phyloP scores from a whole-genome alignment of 176 grass and related monocot species.

The Oryza longistaminata region DNA sequence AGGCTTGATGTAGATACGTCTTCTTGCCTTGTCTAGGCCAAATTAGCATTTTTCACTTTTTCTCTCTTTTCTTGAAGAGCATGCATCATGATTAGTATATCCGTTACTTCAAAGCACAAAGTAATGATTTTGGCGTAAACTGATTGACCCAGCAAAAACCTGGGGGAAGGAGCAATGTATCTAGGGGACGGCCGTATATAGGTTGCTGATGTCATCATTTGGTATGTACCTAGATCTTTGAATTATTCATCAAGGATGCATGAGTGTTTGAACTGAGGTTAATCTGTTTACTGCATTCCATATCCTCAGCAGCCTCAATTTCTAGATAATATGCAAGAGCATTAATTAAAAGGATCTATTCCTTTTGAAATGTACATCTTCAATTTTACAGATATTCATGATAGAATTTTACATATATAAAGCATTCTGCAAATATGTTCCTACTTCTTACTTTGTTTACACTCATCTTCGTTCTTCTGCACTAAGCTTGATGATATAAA shows the following conservation, averaged over 20 bases:
- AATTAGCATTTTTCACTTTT: neutral
- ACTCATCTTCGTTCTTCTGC: neutral
- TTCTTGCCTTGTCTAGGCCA: neutral
- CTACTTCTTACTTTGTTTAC: neutral
- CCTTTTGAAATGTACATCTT: neutral
- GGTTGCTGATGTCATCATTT: neutral
- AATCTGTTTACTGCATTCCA: neutral
- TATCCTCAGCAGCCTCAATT: no score
- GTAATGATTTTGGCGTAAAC: neutral
- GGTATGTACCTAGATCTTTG: no score
- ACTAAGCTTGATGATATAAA: neutral
- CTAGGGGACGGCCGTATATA: neutral
- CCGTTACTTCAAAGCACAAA: slow-evolving; percentile 18
- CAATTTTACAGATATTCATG: neutral
- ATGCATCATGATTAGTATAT: neutral
- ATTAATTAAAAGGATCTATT: neutral
- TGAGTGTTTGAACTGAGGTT: neutral
- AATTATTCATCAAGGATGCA: no score
- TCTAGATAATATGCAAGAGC: neutral
- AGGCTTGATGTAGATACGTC: neutral
- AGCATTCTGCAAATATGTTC: neutral
- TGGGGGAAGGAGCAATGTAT: slow-evolving; percentile 17
- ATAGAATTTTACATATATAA: neutral
- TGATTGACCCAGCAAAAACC: slow-evolving; percentile 34
- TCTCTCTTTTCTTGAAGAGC: slow-evolving; percentile 12